A percentile compares a stretch with the other conserved stretches of the same genome.
Conservation (phyloP, 176 grass and related monocot genomes). For the Rhipidocladum racemiflorum region DNA sequence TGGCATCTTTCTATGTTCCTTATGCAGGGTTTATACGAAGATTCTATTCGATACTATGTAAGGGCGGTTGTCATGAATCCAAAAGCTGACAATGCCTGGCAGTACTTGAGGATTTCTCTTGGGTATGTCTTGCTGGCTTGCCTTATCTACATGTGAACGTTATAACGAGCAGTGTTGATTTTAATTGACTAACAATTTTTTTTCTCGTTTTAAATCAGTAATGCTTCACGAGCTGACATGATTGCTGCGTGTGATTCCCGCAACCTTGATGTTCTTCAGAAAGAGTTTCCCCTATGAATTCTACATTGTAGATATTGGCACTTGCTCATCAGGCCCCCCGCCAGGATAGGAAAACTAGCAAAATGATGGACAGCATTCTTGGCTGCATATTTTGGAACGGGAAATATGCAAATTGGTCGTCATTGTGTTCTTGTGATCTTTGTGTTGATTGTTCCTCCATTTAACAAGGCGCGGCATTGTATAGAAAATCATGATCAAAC, state of each 20-base stretch:
- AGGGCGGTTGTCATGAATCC: slow-evolving; percentile 92
- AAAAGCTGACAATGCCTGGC: slow-evolving; percentile 94
- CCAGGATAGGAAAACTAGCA: neutral
- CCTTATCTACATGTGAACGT: slow-evolving; percentile 5
- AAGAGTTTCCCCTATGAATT: slow-evolving; percentile 85
- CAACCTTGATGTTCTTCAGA: slow-evolving; percentile 90
- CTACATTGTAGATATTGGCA: neutral
- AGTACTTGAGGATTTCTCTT: slow-evolving; percentile 85
- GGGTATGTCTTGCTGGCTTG: slow-evolving; percentile 36
- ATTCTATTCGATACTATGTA: slow-evolving; percentile 93
- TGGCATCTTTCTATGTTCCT: slow-evolving; percentile 4
- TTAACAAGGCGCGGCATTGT: slow-evolving; percentile 1
- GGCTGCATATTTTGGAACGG: neutral
- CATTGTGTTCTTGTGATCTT: neutral
- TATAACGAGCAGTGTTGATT: neutral
- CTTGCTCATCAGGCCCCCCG: neutral
- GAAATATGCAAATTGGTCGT: neutral
- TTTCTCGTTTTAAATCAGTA: slow-evolving; percentile 41
- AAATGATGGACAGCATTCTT: neutral
- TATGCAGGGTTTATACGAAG: slow-evolving; percentile 80
- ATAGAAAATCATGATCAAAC: slow-evolving; percentile 20
- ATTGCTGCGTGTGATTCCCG: slow-evolving; percentile 82
- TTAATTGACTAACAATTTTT: slow-evolving; percentile 21
- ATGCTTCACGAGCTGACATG: slow-evolving; percentile 80
- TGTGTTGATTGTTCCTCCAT: neutral